Conservation (phyloP, 257 asterid genomes). For the Cynanchum wilfordii region DNA sequence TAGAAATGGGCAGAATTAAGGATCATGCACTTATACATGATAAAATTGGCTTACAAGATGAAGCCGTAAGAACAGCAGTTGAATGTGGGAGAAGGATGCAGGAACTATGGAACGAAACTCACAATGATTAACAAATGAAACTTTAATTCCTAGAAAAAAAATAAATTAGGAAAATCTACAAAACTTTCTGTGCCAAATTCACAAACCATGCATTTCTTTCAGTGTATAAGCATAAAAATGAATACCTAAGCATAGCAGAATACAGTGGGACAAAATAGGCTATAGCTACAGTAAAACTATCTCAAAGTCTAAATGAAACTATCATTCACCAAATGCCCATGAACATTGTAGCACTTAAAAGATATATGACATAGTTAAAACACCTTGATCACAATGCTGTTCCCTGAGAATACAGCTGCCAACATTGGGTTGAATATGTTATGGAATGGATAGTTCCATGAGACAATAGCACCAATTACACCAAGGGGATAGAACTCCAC, state of each 20-base stretch:
- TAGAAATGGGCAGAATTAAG: neutral
- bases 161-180: neutral
- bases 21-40: neutral
- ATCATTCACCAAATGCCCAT: neutral
- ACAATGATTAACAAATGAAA: neutral
- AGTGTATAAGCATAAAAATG: neutral
- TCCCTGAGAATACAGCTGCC: slow-evolving; percentile 97
- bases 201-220: neutral
- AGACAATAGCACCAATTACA: slow-evolving; percentile 95
- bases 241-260: neutral
- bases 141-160: neutral
- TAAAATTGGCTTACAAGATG: neutral
- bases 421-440: slow-evolving; percentile 97
- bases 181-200: neutral
- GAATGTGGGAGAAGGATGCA: no score
- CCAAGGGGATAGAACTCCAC: slow-evolving; percentile 98
- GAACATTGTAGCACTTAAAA: neutral
- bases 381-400: slow-evolving; percentile 94
- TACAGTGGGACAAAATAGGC: neutral
- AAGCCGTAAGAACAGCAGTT: neutral
- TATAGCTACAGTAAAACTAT: neutral
- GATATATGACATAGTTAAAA: slow-evolving; percentile 5
- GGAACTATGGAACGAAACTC: neutral
- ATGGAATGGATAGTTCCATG: slow-evolving; percentile 99
- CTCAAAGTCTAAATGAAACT: neutral